phyloP scores from a whole-genome alignment of 2,329 filamentous ascomycete genomes.

The Didymellaceae sp. region DNA sequence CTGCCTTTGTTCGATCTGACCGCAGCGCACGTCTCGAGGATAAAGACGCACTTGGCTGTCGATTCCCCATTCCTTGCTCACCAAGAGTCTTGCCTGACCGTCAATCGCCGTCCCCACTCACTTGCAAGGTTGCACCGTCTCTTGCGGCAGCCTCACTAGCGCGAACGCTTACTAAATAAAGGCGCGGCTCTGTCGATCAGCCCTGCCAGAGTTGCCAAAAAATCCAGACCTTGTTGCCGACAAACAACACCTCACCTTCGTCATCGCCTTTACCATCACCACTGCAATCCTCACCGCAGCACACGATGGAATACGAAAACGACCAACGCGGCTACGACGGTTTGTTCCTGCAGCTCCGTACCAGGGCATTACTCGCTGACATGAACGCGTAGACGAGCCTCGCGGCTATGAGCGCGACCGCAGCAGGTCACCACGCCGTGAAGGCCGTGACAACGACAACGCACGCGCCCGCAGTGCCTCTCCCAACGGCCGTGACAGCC shows the following conservation, averaged over 20 bases:
- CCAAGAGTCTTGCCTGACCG: neutral
- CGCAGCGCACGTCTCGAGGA: conserved; percentile 6
- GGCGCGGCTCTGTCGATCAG: conserved; percentile 42
- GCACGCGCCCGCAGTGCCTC: conserved; percentile 69
- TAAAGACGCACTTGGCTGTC: conserved; percentile 9
- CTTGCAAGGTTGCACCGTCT: conserved; percentile 26
- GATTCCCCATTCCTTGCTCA: neutral
- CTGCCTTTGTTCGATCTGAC: conserved; percentile 18
- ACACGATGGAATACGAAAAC: conserved; percentile 69
- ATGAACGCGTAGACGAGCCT: conserved; percentile 58
- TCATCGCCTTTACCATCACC: conserved; percentile 22
- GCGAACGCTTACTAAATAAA: conserved; percentile 38
- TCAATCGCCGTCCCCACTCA: conserved; percentile 26
- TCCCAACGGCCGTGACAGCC: conserved; percentile 62
- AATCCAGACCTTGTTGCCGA: conserved; percentile 28
- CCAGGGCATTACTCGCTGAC: conserved; percentile 25
- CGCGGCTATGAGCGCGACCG: conserved; percentile 69
- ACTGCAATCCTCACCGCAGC: conserved; percentile 43
- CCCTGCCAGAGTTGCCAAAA: conserved; percentile 36
- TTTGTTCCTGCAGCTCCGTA: conserved; percentile 49
- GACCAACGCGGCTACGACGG: conserved; percentile 71
- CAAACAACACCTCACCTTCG: conserved; percentile 33
- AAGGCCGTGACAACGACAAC: conserved; percentile 58
- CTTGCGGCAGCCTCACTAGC: conserved; percentile 30
- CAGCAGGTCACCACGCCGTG: conserved; percentile 67